phyloP scores from a whole-genome alignment of 257 asterid genomes.

The Nicotiana sylvestris region DNA sequence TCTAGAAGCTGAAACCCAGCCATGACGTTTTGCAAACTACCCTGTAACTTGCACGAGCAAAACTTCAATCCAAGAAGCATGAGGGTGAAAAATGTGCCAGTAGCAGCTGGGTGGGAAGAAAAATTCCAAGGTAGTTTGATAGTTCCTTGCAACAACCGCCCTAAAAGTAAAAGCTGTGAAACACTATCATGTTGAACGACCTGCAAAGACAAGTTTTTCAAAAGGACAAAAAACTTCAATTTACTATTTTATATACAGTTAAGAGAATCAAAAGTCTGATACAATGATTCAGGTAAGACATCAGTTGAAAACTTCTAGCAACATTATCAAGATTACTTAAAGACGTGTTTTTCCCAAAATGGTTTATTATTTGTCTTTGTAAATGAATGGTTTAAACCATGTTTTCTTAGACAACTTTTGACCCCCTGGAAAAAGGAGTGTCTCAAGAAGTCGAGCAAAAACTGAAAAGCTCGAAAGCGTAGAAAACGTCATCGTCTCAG shows the following conservation, averaged over 20 bases:
- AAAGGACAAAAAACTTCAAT: not conserved
- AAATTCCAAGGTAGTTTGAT: constrained; percentile 82
- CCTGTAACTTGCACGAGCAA: constrained; percentile 81
- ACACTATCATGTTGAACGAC: constrained; percentile 89
- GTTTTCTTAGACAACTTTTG: not conserved
- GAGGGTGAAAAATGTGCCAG: constrained; percentile 90
- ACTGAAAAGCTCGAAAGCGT: not conserved
- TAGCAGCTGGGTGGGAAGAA: constrained; percentile 89
- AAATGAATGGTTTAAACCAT: not conserved
- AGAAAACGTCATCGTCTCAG: not conserved
- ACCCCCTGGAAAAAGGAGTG: not conserved
- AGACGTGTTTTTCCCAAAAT: not conserved
- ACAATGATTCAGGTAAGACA: not conserved
- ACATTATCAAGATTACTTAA: not conserved
- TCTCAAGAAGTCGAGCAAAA: not conserved
- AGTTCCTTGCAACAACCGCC: constrained; percentile 93
- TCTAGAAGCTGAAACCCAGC: constrained; percentile 94
- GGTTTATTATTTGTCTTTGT: not conserved
- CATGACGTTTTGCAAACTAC: constrained; percentile 71
- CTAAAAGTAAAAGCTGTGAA: constrained; percentile 88
- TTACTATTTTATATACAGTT: not conserved
- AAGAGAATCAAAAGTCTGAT: constrained; percentile 8
- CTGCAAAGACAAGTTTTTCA: constrained; percentile 32
- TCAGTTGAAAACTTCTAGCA: not conserved
- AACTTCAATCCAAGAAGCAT: constrained; percentile 95